Evolutionary conservation across 768 basidiomycete genomes (phyloP).

Genomic region (Hygrophorus pudorinus): DNA sequence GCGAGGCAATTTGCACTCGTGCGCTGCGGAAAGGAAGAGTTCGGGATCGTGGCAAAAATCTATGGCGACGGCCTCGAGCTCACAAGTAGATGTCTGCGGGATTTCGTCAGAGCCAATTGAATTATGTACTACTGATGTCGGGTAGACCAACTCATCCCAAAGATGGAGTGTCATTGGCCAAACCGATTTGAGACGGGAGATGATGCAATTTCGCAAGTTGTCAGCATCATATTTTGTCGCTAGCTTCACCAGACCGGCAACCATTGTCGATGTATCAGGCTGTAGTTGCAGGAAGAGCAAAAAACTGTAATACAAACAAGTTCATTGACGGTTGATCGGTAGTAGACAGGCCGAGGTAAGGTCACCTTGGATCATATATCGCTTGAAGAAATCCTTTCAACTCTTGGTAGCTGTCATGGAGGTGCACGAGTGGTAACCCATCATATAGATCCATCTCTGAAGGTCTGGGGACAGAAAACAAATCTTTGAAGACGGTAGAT

Average conservation of each 20-base stretch:
- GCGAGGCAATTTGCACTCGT: slow-evolving; percentile 3
- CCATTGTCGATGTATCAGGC: background rate
- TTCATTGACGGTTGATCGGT: background rate
- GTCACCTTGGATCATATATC: slow-evolving; percentile 6
- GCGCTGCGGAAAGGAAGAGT: slow-evolving; percentile 5
- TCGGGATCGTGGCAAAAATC: slow-evolving; percentile 5
- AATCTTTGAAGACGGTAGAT: slow-evolving; percentile 7
- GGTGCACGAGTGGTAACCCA: slow-evolving; percentile 9
- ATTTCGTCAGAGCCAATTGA: too few species aligned
- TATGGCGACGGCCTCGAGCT: background rate
- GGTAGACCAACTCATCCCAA: background rate
- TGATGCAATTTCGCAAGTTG: background rate
- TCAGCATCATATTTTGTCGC: slow-evolving; percentile 7
- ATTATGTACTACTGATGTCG: too few species aligned
- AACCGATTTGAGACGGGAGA: background rate
- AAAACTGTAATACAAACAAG: background rate
- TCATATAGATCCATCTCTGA: slow-evolving; percentile 5
- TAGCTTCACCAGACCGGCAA: slow-evolving; percentile 3
- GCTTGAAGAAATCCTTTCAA: slow-evolving; percentile 4
- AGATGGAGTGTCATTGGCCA: slow-evolving; percentile 1
- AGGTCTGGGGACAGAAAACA: slow-evolving; percentile 7
- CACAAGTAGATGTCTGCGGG: background rate
- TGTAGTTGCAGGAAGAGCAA: background rate
- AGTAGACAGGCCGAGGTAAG: background rate
- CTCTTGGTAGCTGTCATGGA: slow-evolving; percentile 7